phyloP scores from a whole-genome alignment of 108 stramenopile genomes.

The Cyclotella atomus region DNA sequence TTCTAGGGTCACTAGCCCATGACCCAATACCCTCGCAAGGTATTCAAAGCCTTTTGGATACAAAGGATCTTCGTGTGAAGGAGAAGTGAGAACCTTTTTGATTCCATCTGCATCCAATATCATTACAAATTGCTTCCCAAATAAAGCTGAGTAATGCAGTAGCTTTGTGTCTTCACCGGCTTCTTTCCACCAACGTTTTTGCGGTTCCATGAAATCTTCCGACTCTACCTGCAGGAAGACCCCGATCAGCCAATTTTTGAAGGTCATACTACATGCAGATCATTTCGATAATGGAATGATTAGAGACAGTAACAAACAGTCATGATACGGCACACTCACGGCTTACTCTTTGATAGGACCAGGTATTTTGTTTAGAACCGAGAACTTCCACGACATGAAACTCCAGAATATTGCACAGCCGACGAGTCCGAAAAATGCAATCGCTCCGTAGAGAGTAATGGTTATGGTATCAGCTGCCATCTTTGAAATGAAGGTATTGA shows the following conservation, averaged over 20 bases:
- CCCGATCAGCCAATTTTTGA: slow-evolving; percentile 37
- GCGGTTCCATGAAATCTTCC: slow-evolving; percentile 59
- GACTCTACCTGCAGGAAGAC: slow-evolving; percentile 24
- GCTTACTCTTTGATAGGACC: slow-evolving; percentile 7
- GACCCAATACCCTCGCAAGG: slow-evolving; percentile 41
- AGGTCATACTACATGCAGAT: not conserved
- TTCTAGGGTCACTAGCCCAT: slow-evolving; percentile 62
- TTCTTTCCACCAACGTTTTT: slow-evolving; percentile 62
- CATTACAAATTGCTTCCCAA: slow-evolving; percentile 46
- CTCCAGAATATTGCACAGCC: not conserved
- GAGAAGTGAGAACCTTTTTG: slow-evolving; percentile 51
- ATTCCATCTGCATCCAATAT: slow-evolving; percentile 53
- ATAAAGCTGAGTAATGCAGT: slow-evolving; percentile 50
- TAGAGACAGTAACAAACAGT: not conserved
- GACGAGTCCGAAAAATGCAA: not conserved
- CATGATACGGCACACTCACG: not conserved
- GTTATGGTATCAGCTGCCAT: not conserved
- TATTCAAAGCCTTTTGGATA: slow-evolving; percentile 43
- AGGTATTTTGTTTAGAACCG: slow-evolving; percentile 6
- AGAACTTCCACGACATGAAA: slow-evolving; percentile 18
- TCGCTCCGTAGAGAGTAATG: not conserved
- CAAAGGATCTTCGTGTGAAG: slow-evolving; percentile 25
- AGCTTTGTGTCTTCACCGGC: slow-evolving; percentile 47
- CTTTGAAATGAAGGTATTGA: not conserved
- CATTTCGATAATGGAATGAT: no score